Evolutionary conservation across 1,284 basidiomycete species (phyloP).

Genomic region (Lignosus rhinocerotis): DNA sequence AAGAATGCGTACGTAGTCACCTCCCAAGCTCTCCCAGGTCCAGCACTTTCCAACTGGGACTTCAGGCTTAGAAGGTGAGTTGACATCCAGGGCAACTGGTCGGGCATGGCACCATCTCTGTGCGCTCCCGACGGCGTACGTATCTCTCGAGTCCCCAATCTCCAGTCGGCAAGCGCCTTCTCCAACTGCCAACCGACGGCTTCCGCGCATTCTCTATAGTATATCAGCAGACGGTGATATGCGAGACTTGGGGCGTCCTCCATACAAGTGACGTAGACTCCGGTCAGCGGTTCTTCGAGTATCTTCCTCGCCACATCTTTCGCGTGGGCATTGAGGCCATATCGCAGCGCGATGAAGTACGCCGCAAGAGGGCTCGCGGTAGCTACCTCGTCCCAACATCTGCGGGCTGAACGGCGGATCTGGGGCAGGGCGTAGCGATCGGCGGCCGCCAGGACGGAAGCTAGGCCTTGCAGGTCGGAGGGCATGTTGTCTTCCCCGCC

Average conservation of each 20-base stretch:
- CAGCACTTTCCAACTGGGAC: neutral
- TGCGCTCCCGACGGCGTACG: neutral
- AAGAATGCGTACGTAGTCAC: neutral
- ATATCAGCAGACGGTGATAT: conserved; percentile 14
- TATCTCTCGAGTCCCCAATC: neutral
- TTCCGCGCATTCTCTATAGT: conserved; percentile 1
- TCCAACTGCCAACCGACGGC: neutral
- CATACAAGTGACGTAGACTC: neutral
- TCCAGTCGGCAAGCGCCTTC: neutral
- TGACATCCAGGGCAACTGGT: neutral
- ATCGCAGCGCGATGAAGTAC: conserved; percentile 1
- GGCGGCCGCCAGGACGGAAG: neutral
- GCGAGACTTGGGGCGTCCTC: neutral
- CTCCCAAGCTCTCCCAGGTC: neutral
- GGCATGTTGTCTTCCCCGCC: neutral
- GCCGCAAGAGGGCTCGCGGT: neutral
- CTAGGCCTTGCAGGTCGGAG: neutral
- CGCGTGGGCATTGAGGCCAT: neutral
- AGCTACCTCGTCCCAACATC: neutral
- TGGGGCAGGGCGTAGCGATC: conserved; percentile 1
- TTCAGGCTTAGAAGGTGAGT: neutral
- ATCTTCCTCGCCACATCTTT: neutral
- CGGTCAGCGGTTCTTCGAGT: neutral
- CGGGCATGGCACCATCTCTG: neutral
- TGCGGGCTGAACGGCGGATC: neutral